Evolutionary conservation across 2,329 filamentous ascomycete species (phyloP).

Genomic region (Lachnellula arida): DNA sequence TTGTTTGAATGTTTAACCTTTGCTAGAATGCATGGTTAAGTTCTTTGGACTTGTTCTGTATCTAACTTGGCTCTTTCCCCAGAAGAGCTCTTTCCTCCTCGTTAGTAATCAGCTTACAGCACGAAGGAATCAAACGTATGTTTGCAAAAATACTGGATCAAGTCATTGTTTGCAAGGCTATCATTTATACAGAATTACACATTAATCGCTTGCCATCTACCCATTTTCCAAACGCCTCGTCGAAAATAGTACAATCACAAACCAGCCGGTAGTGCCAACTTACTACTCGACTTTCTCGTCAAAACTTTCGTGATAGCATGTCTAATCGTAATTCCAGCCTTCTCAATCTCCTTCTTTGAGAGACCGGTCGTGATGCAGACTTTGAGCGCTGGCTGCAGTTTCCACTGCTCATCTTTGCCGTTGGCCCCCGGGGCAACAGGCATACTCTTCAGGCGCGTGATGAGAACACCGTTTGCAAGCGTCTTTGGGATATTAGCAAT

Average conservation of each 20-base stretch:
- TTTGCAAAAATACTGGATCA: too few species aligned
- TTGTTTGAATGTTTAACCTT: too few species aligned
- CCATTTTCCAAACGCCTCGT: neutral
- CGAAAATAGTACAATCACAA: slow-evolving; percentile 21
- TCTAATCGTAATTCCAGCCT: slow-evolving; percentile 79
- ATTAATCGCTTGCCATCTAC: neutral
- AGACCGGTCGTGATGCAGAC: slow-evolving; percentile 84
- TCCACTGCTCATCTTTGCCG: slow-evolving; percentile 64
- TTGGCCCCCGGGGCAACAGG: slow-evolving; percentile 60
- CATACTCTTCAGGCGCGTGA: slow-evolving; percentile 79
- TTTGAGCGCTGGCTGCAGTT: slow-evolving; percentile 77
- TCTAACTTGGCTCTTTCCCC: too few species aligned
- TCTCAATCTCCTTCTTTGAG: slow-evolving; percentile 92
- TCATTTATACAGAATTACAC: neutral
- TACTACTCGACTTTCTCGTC: slow-evolving; percentile 54
- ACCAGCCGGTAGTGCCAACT: slow-evolving; percentile 35
- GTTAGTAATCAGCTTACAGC: too few species aligned
- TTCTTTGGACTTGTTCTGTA: too few species aligned
- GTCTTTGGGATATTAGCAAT: slow-evolving; percentile 45
- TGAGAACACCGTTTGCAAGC: slow-evolving; percentile 81
- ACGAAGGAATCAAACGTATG: too few species aligned
- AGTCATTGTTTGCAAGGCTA: too few species aligned
- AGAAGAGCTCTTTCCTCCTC: too few species aligned
- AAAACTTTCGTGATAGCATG: slow-evolving; percentile 95
- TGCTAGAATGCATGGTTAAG: too few species aligned